phyloP scores from a whole-genome alignment of 164 flowering plant genomes.

The Vitis rotundifolia region DNA sequence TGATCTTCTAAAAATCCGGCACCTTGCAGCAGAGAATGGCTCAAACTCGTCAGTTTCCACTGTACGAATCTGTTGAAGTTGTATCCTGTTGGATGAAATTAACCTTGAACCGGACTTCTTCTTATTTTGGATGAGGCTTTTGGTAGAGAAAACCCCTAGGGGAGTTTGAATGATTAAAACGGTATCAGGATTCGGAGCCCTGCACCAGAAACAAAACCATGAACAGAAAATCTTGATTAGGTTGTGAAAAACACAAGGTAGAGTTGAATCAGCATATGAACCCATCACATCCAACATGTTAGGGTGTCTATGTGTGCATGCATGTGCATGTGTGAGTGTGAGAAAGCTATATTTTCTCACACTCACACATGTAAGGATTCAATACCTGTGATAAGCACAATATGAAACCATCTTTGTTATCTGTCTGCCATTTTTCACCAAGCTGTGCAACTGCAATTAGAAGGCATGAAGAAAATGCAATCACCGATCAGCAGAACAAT shows the following conservation, averaged over 20 bases:
- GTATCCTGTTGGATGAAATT: slow-evolving; percentile 53
- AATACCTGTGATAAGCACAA: slow-evolving; percentile 87
- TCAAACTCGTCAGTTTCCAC: slow-evolving; percentile 46
- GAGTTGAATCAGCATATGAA: too few relatives aligned
- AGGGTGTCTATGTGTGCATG: too few relatives aligned
- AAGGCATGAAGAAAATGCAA: background rate
- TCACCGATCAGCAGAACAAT: background rate
- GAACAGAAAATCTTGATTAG: background rate
- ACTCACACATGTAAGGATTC: background rate
- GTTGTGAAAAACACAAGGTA: background rate
- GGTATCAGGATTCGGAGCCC: slow-evolving; percentile 90
- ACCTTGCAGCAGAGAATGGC: slow-evolving; percentile 82
- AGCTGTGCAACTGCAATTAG: slow-evolving; percentile 72
- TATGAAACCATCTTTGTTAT: slow-evolving; percentile 86
- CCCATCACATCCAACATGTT: too few relatives aligned
- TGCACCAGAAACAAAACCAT: slow-evolving; percentile 29
- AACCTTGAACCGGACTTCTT: slow-evolving; percentile 65
- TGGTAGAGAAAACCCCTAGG: slow-evolving; percentile 67
- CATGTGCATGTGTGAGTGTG: too few relatives aligned
- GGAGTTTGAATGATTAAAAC: slow-evolving; percentile 82
- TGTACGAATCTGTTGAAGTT: slow-evolving; percentile 33
- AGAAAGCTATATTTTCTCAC: too few relatives aligned
- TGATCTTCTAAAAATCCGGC: slow-evolving; percentile 54
- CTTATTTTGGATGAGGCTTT: slow-evolving; percentile 60
- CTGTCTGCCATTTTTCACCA: slow-evolving; percentile 80